A percentile compares a stretch with the other conserved stretches of the same genome.
Conservation (phyloP, 108 stramenopile species). For the Skeletonema marinoi region DNA sequence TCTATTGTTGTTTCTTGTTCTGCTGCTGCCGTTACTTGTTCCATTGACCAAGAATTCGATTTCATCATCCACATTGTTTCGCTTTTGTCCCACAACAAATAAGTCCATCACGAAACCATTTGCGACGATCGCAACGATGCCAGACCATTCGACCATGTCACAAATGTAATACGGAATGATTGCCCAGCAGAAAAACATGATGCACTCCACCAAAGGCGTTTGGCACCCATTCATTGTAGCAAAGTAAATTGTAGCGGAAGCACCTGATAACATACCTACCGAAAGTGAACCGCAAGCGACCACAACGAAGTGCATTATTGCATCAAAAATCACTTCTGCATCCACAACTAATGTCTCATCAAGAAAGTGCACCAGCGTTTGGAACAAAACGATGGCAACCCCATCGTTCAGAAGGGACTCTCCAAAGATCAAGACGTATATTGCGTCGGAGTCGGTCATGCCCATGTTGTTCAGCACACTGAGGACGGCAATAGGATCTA, state of each 20-base stretch:
- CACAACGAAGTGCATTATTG: constrained; percentile 80
- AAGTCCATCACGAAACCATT: constrained; percentile 91
- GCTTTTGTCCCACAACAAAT: constrained; percentile 72
- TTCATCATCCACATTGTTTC: constrained; percentile 43
- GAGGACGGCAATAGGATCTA: constrained; percentile 88
- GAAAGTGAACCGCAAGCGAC: constrained; percentile 64
- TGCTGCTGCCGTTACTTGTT: constrained; percentile 17
- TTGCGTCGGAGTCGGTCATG: constrained; percentile 72
- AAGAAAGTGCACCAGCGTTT: constrained; percentile 87
- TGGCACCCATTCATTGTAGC: constrained; percentile 47
- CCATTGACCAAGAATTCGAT: constrained; percentile 54
- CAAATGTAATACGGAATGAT: constrained; percentile 72
- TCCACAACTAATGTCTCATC: constrained; percentile 77
- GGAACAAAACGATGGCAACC: constrained; percentile 85
- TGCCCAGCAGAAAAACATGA: constrained; percentile 57
- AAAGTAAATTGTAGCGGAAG: constrained; percentile 58
- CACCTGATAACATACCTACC: constrained; percentile 57
- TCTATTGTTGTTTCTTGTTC: constrained; percentile 8
- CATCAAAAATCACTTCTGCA: constrained; percentile 59
- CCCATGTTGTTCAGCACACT: constrained; percentile 79
- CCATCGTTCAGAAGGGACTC: constrained; percentile 96
- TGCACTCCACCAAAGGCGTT: constrained; percentile 57
- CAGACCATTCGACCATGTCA: constrained; percentile 80
- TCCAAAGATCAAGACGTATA: constrained; percentile 92
- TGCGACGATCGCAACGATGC: constrained; percentile 92